These are phyloP conservation scores for Suhomyces terraborum DNA, from an alignment of 1,139 yeast species.

Conservation along the genomic window DNA sequence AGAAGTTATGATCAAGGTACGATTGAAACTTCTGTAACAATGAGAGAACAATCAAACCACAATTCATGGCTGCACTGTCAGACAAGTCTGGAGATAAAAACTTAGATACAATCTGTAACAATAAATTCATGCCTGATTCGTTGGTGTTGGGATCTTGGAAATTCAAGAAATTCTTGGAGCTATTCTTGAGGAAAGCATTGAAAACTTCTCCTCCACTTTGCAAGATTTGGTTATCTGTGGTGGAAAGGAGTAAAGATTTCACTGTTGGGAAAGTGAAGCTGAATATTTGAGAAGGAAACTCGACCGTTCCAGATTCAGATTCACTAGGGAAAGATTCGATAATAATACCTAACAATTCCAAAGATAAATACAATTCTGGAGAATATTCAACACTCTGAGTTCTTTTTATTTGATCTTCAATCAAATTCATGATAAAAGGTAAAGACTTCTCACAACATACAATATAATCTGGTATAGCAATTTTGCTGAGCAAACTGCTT, in stretches of 20 bases:
- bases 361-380: slow-evolving; percentile 62
- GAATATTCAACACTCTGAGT: slow-evolving; percentile 41
- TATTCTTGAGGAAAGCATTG: slow-evolving; percentile 59
- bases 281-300: slow-evolving; percentile 53
- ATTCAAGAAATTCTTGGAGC: slow-evolving; percentile 45
- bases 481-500: slow-evolving; percentile 53
- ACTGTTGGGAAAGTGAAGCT: slow-evolving; percentile 53
- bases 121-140: slow-evolving; percentile 53
- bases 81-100: slow-evolving; percentile 70
- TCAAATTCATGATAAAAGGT: slow-evolving; percentile 47
- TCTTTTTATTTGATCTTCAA: slow-evolving; percentile 26
- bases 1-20: slow-evolving; percentile 50
- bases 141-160: slow-evolving; percentile 42
- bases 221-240: slow-evolving; percentile 77
- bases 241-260: slow-evolving; percentile 49
- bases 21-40: slow-evolving; percentile 60
- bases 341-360: slow-evolving; percentile 66
- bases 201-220: slow-evolving; percentile 80
- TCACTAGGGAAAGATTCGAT: slow-evolving; percentile 42
- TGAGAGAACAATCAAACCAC: slow-evolving; percentile 69
- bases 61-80: slow-evolving; percentile 77
- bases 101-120: slow-evolving; percentile 65
- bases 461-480: slow-evolving; percentile 48
- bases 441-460: slow-evolving; percentile 54
- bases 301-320: slow-evolving; percentile 15